Conservation (phyloP, 495 filamentous ascomycete species). For the Aspergillus leporis region DNA sequence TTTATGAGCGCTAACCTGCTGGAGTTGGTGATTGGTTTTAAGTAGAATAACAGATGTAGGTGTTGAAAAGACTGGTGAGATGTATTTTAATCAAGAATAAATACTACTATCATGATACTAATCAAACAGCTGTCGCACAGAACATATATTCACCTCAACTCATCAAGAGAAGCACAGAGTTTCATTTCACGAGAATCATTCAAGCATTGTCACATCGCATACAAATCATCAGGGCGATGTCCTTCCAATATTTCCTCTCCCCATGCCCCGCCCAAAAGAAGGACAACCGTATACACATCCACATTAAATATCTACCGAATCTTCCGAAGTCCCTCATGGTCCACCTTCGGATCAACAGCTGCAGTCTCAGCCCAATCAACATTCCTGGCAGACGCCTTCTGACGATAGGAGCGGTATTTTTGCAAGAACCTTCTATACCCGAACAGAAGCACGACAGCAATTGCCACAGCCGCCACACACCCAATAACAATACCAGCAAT, state of each 20-base stretch:
- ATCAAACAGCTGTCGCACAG: background rate
- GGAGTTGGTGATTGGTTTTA: too few relatives aligned
- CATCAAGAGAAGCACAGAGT: background rate
- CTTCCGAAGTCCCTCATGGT: constrained; percentile 7
- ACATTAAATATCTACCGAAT: background rate
- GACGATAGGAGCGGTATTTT: constrained; percentile 15
- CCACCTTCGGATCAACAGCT: constrained; percentile 1
- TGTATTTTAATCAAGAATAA: background rate
- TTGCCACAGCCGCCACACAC: constrained; percentile 36
- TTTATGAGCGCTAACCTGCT: too few relatives aligned
- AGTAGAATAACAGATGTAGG: too few relatives aligned
- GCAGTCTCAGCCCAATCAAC: constrained; percentile 15
- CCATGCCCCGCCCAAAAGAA: background rate
- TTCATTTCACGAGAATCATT: background rate
- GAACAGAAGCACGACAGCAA: constrained; percentile 16
- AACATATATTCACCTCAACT: background rate
- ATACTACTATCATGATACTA: background rate
- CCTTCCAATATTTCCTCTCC: background rate
- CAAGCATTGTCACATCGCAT: background rate
- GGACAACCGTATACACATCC: background rate
- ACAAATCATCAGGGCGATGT: background rate
- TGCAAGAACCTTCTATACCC: constrained; percentile 18
- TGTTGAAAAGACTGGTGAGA: too few relatives aligned
- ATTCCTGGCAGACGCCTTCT: constrained; percentile 19
- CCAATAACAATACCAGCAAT: constrained; percentile 52